phyloP scores from a whole-genome alignment of 2,329 filamentous ascomycete genomes.

The Bipolaris oryzae region DNA sequence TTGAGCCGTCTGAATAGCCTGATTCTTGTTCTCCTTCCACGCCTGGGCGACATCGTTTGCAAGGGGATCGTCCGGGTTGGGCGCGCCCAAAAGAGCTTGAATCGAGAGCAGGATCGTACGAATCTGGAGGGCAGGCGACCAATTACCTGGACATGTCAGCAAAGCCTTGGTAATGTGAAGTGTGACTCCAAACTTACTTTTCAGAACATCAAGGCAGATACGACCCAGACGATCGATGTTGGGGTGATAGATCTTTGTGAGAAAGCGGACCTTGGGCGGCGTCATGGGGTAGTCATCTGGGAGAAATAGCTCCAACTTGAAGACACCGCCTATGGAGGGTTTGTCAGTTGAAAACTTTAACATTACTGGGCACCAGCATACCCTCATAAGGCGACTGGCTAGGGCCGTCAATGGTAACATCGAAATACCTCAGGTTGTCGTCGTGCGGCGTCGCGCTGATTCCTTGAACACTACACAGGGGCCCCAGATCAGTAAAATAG shows the following conservation, averaged over 20 bases:
- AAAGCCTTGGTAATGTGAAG: background rate
- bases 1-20: slow-evolving; percentile 87
- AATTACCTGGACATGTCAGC: slow-evolving; percentile 72
- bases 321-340: slow-evolving; percentile 69
- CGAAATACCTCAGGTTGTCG: slow-evolving; percentile 97
- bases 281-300: slow-evolving; percentile 99
- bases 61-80: slow-evolving; percentile 97
- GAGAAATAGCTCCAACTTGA: slow-evolving; percentile 96
- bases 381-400: slow-evolving; percentile 94
- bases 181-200: slow-evolving; percentile 67
- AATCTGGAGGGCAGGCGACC: slow-evolving; percentile 97
- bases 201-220: slow-evolving; percentile 95
- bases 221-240: slow-evolving; percentile 98
- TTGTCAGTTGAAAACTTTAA: slow-evolving; percentile 13
- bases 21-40: slow-evolving; percentile 96
- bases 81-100: slow-evolving; percentile 91
- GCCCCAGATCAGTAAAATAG: slow-evolving; percentile 7
- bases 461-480: slow-evolving; percentile 75
- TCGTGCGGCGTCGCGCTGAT: slow-evolving; percentile 96
- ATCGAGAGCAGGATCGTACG: slow-evolving; percentile 98
- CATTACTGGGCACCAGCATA: slow-evolving; percentile 50
- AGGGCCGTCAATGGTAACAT: slow-evolving; percentile 94
- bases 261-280: slow-evolving; percentile 95
- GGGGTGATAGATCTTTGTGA: slow-evolving; percentile 99
- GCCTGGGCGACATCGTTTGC: slow-evolving; percentile 96